phyloP scores from a whole-genome alignment of 306 rosid genomes.

The Vigna reflexopilosa region DNA sequence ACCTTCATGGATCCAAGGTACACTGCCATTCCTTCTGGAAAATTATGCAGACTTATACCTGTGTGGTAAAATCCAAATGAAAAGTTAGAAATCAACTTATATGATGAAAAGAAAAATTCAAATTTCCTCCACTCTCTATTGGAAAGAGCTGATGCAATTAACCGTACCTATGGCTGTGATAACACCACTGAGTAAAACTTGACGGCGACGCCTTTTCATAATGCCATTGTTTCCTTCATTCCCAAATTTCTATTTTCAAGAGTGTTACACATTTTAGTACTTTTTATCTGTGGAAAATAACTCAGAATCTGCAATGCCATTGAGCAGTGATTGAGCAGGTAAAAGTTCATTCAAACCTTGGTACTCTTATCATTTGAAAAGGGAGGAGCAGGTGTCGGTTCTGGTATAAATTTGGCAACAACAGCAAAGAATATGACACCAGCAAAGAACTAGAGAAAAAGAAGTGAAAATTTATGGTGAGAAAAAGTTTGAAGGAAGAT shows the following conservation, averaged over 20 bases:
- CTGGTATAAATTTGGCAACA: conserved; percentile 82
- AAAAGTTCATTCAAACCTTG: conserved; percentile 58
- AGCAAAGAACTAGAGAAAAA: conserved; percentile 76
- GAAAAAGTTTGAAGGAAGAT: conserved; percentile 19
- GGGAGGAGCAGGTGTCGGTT: conserved; percentile 77
- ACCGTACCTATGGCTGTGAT: conserved; percentile 83
- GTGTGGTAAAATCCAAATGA: conserved; percentile 36
- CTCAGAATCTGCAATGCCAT: conserved; percentile 27
- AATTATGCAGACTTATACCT: conserved; percentile 95
- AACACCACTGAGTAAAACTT: conserved; percentile 85
- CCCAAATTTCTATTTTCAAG: conserved; percentile 60
- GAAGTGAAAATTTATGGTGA: conserved; percentile 35
- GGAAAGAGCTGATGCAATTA: conserved; percentile 19
- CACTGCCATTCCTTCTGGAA: conserved; percentile 99
- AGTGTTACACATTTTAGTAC: conserved; percentile 43
- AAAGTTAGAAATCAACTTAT: neutral
- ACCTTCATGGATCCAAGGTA: conserved; percentile 98
- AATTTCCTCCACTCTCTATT: conserved; percentile 5
- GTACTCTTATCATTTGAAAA: conserved; percentile 61
- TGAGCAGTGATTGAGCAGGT: conserved; percentile 2
- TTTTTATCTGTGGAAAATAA: conserved; percentile 17
- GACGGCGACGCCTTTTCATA: conserved; percentile 85
- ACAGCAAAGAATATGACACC: conserved; percentile 90
- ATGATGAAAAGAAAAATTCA: conserved; percentile 3
- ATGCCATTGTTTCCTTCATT: conserved; percentile 76